These are phyloP conservation scores for Penicillium sp. DNA, from an alignment of 2,329 filamentous ascomycete genomes.

Conservation along the genomic window DNA sequence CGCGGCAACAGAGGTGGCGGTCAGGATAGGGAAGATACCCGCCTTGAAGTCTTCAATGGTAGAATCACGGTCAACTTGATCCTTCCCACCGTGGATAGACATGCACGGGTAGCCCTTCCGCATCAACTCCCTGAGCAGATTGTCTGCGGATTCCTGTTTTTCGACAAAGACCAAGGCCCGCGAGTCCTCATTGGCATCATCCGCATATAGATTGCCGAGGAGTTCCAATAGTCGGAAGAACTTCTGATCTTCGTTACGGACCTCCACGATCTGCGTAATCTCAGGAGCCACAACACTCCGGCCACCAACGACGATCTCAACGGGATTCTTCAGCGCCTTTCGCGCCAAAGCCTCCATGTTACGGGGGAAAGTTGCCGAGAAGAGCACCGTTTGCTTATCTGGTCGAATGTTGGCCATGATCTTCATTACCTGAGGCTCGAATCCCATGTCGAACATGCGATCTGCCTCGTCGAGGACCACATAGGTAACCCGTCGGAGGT, in stretches of 20 bases:
- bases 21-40: constrained; percentile 80
- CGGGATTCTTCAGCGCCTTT: constrained; percentile 77
- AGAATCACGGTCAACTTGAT: constrained; percentile 87
- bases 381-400: constrained; percentile 88
- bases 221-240: constrained; percentile 80
- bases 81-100: constrained; percentile 90
- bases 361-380: constrained; percentile 92
- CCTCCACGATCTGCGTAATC: constrained; percentile 88
- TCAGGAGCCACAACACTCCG: constrained; percentile 63
- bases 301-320: constrained; percentile 90
- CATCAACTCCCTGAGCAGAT: constrained; percentile 70
- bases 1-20: constrained; percentile 92
- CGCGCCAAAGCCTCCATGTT: constrained; percentile 88
- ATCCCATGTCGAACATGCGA: constrained; percentile 99
- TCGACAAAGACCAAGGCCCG: constrained; percentile 89
- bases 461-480: constrained; percentile 96
- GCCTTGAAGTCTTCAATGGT: constrained; percentile 92
- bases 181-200: constrained; percentile 77
- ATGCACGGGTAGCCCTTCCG: constrained; percentile 84
- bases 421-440: constrained; percentile 96
- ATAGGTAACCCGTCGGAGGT: constrained; percentile 82
- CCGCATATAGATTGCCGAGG: constrained; percentile 72
- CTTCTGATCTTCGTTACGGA: constrained; percentile 76
- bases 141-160: constrained; percentile 83
- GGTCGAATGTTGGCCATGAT: constrained; percentile 89